Evolutionary conservation across 2,329 filamentous ascomycete species (phyloP).

Genomic region (Hypoxylon sp.): DNA sequence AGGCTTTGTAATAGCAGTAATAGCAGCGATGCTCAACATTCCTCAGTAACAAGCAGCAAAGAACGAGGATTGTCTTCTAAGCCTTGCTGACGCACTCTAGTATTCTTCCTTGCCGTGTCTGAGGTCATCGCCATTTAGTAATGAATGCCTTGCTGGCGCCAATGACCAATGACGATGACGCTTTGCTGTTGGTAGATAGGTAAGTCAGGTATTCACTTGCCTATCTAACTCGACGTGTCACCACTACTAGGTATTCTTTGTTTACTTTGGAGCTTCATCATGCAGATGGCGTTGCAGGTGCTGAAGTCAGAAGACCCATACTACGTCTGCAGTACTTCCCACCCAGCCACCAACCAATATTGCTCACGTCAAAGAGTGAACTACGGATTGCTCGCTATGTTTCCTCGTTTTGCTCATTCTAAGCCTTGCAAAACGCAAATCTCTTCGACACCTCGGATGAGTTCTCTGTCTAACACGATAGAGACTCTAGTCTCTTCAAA

Average conservation of each 20-base stretch:
- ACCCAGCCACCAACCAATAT: slow-evolving; percentile 9
- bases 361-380: not conserved
- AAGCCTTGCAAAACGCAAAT: slow-evolving; percentile 11
- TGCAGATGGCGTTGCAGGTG: slow-evolving; percentile 1
- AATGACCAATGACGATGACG: slow-evolving; percentile 7
- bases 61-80: slow-evolving; percentile 5
- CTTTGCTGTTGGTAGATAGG: too few species aligned
- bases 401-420: slow-evolving; percentile 4
- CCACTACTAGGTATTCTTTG: not conserved
- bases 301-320: slow-evolving; percentile 15
- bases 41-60: slow-evolving; percentile 4
- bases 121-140: not conserved
- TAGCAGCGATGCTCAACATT: slow-evolving; percentile 16
- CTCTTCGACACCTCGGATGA: slow-evolving; percentile 9
- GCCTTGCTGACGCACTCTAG: slow-evolving; percentile 3
- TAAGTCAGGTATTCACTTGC: not conserved
- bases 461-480: slow-evolving; percentile 15
- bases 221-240: not conserved
- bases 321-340: slow-evolving; percentile 4
- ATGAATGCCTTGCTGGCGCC: slow-evolving; percentile 25
- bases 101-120: too few species aligned
- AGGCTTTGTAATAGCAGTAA: too few species aligned
- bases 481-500: slow-evolving; percentile 28
- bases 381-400: slow-evolving; percentile 4
- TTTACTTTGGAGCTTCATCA: slow-evolving; percentile 2